Base-by-base conservation (phyloP, 139 green algal genomes). In the Limnomonas spitsbergensis region DNA sequence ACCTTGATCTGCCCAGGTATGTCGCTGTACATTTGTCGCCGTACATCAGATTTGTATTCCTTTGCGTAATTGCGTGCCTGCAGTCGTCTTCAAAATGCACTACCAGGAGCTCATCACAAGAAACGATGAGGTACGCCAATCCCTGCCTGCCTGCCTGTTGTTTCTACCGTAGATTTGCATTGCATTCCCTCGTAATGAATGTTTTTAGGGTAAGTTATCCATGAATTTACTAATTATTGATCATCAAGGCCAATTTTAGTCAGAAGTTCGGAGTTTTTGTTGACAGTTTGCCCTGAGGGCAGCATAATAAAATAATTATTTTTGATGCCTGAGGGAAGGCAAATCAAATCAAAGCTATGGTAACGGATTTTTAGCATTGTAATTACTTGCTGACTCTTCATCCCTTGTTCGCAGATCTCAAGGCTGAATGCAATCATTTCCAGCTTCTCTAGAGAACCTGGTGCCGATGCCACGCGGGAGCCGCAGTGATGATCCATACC, bases 81-180 rank as follows among this genome's bases (percentile, higher is more conserved):
- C 68, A 74, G 68, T 53, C 3, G 36, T 74, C 24, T 74, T 74
- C 29, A 6, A 42, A 3, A 42, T 74, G 20, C 68, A 74, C 68
- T 74, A 74, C 29, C 35, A 42, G 24, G 68, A 74, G 36, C 40
- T 74, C 68, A 74, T 74, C 35, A 74, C 68, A 20, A 26, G 68
- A 26, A 74, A 42, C 27, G 68, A 74, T 3, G 68, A 74, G 68
- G 68, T 74, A 42, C 7, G 29, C n/a, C 9, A 37, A 38, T 37
- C n/a, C 4, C n/a, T 37, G 56, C n/a, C 7, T 70, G 47, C 47
- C 20, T 61, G 20, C 47, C 20, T 61, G 14, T 29, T 61, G 47
- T 61, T 61, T 29, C 47, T 61, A n/a, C n/a, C n/a, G n/a, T n/a
- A n/a, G n/a, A n/a, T n/a, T n/a, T n/a, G n/a, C n/a, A n/a, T n/a